Conservation (phyloP, 352 stramenopile species). For the Phytophthora sojae region DNA sequence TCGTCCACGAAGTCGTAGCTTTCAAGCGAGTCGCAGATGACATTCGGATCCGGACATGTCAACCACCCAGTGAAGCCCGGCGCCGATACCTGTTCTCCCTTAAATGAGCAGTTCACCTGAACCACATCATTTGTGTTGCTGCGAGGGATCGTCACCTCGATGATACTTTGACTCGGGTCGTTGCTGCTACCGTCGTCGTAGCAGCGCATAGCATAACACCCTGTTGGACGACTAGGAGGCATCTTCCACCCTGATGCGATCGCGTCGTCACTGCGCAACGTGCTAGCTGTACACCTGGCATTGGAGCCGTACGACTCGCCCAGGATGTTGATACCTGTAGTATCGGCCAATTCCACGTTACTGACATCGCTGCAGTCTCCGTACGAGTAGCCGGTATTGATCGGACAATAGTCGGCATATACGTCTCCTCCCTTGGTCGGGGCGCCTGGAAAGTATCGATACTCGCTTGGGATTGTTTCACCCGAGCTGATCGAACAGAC, state of each 20-base stretch:
- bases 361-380: conserved; percentile 66
- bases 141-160: conserved; percentile 60
- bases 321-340: conserved; percentile 76
- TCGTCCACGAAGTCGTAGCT: conserved; percentile 22
- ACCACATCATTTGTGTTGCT: conserved; percentile 28
- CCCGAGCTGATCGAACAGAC: conserved; percentile 65
- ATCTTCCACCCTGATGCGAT: conserved; percentile 54
- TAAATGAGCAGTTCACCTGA: conserved; percentile 55
- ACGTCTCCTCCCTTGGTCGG: conserved; percentile 56
- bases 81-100: conserved; percentile 55
- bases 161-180: conserved; percentile 20
- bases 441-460: conserved; percentile 68
- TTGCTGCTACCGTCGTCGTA: conserved; percentile 26
- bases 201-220: conserved; percentile 83
- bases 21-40: conserved; percentile 55
- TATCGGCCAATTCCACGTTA: conserved; percentile 56
- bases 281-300: conserved; percentile 76
- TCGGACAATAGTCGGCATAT: conserved; percentile 80
- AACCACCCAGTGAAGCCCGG: conserved; percentile 59
- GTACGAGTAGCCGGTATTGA: conserved; percentile 71
- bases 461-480: conserved; percentile 49
- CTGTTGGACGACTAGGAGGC: conserved; percentile 61
- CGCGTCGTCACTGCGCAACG: conserved; percentile 68
- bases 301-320: conserved; percentile 78
- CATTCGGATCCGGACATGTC: conserved; percentile 72